These are phyloP conservation scores for Leccinum pachyderme DNA, from an alignment of 1,284 basidiomycete species.

Conservation along the genomic window DNA sequence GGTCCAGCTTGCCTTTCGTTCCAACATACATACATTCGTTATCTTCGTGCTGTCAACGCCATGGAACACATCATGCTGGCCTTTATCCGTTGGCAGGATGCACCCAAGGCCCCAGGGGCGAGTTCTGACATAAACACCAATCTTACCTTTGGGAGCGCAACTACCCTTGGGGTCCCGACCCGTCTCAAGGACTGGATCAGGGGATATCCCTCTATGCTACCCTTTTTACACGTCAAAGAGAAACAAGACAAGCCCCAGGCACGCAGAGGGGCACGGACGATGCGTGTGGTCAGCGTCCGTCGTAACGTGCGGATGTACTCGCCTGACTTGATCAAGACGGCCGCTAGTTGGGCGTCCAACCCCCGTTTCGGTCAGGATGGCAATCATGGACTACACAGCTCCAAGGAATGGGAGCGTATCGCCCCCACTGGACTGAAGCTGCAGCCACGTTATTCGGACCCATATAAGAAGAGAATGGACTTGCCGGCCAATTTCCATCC, in stretches of 20 bases:
- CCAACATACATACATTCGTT: slow-evolving; percentile 76
- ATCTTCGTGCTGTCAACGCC: slow-evolving; percentile 78
- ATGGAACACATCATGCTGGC: slow-evolving; percentile 86
- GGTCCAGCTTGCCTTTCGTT: slow-evolving; percentile 62
- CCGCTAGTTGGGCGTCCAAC: slow-evolving; percentile 65
- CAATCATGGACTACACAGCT: slow-evolving; percentile 47
- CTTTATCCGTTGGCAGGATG: slow-evolving; percentile 79
- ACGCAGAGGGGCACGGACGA: slow-evolving; percentile 69
- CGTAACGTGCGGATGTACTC: slow-evolving; percentile 83
- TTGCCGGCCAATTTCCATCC: slow-evolving; percentile 59
- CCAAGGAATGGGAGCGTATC: slow-evolving; percentile 75
- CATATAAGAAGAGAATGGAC: slow-evolving; percentile 71
- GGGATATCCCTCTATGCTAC: slow-evolving; percentile 74
- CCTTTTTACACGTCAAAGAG: slow-evolving; percentile 35
- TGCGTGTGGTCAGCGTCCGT: slow-evolving; percentile 69
- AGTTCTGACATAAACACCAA: slow-evolving; percentile 34
- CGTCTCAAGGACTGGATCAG: slow-evolving; percentile 84
- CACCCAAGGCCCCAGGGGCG: slow-evolving; percentile 36
- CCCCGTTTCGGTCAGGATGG: slow-evolving; percentile 29
- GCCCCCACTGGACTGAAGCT: slow-evolving; percentile 56
- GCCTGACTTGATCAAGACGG: slow-evolving; percentile 71
- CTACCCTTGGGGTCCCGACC: slow-evolving; percentile 67
- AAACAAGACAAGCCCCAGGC: slow-evolving; percentile 52
- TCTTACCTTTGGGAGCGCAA: slow-evolving; percentile 43
- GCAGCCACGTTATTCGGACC: slow-evolving; percentile 61